A percentile compares a stretch with the other conserved stretches of the same genome.
Evolutionary conservation across 345 rosid species (phyloP).

Genomic region (Sisymbrium irio): DNA sequence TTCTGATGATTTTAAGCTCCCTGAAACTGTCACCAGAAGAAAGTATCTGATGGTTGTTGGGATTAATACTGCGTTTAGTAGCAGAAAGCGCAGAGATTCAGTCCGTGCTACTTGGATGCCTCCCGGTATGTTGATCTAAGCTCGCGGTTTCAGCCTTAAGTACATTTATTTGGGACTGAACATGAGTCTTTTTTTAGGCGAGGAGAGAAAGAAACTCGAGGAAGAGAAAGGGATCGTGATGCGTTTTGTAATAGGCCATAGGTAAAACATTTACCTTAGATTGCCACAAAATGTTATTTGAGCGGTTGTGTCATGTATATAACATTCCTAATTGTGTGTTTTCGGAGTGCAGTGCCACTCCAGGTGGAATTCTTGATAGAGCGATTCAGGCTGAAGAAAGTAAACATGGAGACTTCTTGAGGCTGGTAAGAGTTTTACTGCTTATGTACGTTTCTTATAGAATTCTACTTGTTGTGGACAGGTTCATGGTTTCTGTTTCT

Average conservation of each 20-base stretch:
- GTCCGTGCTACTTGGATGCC: constrained; percentile 98
- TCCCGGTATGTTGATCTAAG: constrained; percentile 54
- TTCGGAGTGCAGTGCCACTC: constrained; percentile 58
- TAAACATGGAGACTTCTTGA: constrained; percentile 89
- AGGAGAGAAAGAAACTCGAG: constrained; percentile 81
- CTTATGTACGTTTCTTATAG: constrained; percentile 1
- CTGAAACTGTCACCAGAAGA: constrained; percentile 50
- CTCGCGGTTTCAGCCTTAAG: neutral
- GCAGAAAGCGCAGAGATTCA: constrained; percentile 93
- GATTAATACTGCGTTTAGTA: constrained; percentile 89
- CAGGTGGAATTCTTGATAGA: constrained; percentile 95
- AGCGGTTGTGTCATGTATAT: neutral
- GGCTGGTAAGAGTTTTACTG: constrained; percentile 59
- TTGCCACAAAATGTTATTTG: neutral
- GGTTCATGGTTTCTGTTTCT: neutral
- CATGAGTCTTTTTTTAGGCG: constrained; percentile 46
- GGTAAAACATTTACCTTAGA: constrained; percentile 40
- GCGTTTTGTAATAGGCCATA: constrained; percentile 97
- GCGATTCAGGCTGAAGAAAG: constrained; percentile 95
- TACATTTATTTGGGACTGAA: constrained; percentile 8
- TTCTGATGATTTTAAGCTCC: constrained; percentile 52
- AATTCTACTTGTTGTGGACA: neutral
- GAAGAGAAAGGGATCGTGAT: constrained; percentile 95
- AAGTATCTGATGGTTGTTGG: constrained; percentile 91
- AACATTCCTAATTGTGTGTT: neutral